Conservation (phyloP, 495 filamentous ascomycete genomes). For the Hyphodiscus hymeniophilus region DNA sequence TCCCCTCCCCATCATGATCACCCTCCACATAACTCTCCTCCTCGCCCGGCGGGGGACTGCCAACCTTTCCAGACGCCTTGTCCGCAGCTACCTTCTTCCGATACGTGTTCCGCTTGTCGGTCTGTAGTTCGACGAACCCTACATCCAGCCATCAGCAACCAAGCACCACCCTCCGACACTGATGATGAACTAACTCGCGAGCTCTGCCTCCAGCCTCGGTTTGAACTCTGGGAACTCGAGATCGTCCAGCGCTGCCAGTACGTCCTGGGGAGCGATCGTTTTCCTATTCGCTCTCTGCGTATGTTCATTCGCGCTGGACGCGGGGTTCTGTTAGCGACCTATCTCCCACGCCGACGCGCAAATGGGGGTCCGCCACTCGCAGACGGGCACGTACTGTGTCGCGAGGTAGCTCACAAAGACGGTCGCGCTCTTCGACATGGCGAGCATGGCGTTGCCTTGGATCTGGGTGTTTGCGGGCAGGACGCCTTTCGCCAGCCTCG, state of each 20-base stretch:
- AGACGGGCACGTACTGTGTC: slow-evolving; percentile 56
- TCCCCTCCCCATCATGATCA: slow-evolving; percentile 29
- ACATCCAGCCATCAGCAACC: background rate
- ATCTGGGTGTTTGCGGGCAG: slow-evolving; percentile 93
- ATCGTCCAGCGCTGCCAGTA: slow-evolving; percentile 73
- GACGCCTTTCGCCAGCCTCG: slow-evolving; percentile 89
- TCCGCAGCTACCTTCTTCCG: slow-evolving; percentile 31
- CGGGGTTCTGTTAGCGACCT: background rate
- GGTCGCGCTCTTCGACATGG: slow-evolving; percentile 86
- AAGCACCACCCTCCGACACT: background rate
- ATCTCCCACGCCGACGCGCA: background rate
- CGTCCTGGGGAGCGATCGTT: slow-evolving; percentile 76
- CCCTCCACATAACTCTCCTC: slow-evolving; percentile 27
- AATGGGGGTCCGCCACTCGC: background rate
- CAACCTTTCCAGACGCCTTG: slow-evolving; percentile 12
- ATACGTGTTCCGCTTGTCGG: slow-evolving; percentile 54
- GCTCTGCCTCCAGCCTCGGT: slow-evolving; percentile 44
- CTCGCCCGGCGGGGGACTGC: slow-evolving; percentile 28
- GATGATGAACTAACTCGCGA: slow-evolving; percentile 35
- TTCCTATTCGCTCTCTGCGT: slow-evolving; percentile 61
- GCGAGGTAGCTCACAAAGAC: slow-evolving; percentile 91
- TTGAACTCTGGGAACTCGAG: slow-evolving; percentile 78
- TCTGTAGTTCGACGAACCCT: slow-evolving; percentile 51
- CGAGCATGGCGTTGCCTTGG: slow-evolving; percentile 84
- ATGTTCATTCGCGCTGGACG: slow-evolving; percentile 66